Percentiles rank a stretch among this genome's conserved stretches.
phyloP scores from a whole-genome alignment of 768 basidiomycete genomes.

The Fomitopsis serialis region DNA sequence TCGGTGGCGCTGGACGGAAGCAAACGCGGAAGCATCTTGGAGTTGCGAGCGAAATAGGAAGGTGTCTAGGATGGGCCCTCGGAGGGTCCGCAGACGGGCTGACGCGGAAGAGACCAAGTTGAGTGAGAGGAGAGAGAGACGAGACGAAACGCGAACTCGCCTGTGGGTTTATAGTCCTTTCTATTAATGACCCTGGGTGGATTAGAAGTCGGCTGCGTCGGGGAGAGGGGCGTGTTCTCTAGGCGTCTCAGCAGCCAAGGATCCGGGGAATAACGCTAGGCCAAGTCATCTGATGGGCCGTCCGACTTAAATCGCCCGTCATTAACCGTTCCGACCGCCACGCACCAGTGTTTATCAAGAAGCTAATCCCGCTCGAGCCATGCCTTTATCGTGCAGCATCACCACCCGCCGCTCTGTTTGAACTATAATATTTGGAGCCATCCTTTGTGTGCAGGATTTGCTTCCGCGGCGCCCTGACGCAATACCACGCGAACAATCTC shows the following conservation, averaged over 20 bases:
- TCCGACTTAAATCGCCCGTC: background rate
- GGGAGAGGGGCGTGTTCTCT: background rate
- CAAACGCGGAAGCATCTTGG: slow-evolving; percentile 9
- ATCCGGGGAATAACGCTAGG: background rate
- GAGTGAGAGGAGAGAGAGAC: slow-evolving; percentile 7
- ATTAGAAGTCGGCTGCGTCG: background rate
- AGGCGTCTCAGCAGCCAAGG: background rate
- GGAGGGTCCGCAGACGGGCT: background rate
- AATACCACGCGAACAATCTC: background rate
- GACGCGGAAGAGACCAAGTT: background rate
- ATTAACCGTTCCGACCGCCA: slow-evolving; percentile 1
- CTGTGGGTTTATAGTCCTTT: background rate
- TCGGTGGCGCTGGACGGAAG: slow-evolving; percentile 11
- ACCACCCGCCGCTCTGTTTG: background rate
- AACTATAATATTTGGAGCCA: background rate
- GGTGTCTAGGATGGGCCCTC: slow-evolving; percentile 8
- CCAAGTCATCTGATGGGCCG: slow-evolving; percentile 5
- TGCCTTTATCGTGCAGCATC: slow-evolving; percentile 3
- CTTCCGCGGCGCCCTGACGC: background rate
- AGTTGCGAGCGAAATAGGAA: slow-evolving; percentile 12
- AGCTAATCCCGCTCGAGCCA: slow-evolving; percentile 3
- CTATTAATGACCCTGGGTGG: slow-evolving; percentile 7
- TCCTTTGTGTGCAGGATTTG: background rate
- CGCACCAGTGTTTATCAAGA: slow-evolving; percentile 2
- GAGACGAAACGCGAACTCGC: background rate